These are phyloP conservation scores for Apophysomyces ossiformis DNA, from an alignment of 371 early-diverging fungal species.

Conservation along the genomic window DNA sequence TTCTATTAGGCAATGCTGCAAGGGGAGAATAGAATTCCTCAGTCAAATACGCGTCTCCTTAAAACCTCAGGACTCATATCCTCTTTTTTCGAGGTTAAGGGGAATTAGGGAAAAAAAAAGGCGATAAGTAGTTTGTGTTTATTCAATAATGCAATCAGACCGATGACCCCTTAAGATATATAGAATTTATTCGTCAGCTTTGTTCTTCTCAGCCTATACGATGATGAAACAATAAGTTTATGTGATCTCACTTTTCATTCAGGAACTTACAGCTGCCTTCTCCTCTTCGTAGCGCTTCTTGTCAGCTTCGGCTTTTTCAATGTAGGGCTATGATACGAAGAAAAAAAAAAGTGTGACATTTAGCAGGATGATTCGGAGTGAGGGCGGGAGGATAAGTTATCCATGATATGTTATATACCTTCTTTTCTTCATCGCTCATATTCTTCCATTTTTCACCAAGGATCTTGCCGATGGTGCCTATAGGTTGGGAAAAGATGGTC, in stretches of 20 bases:
- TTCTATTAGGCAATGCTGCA: no score
- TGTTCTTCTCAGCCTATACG: neutral
- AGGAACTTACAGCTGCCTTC: constrained; percentile 57
- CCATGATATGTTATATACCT: constrained; percentile 26
- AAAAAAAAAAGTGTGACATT: constrained; percentile 11
- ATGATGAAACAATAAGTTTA: neutral
- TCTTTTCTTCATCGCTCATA: constrained; percentile 64
- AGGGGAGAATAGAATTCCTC: no score
- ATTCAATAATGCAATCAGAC: constrained; percentile 10
- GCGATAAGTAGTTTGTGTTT: constrained; percentile 2
- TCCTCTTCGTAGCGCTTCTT: constrained; percentile 79
- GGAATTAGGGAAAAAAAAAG: neutral
- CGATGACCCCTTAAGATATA: constrained; percentile 7
- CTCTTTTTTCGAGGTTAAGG: no score
- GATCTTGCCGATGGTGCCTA: constrained; percentile 69
- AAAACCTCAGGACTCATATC: no score
- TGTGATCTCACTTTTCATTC: neutral
- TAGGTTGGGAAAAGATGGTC: constrained; percentile 15
- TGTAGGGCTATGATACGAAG: constrained; percentile 49
- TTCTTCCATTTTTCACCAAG: constrained; percentile 82
- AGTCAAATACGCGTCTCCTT: no score
- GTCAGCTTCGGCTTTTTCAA: constrained; percentile 61
- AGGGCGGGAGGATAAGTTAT: neutral
- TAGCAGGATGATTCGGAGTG: neutral
- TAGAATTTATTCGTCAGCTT: neutral